These are phyloP conservation scores for Vararia minispora DNA, from an alignment of 768 basidiomycete species.

Conservation along the genomic window DNA sequence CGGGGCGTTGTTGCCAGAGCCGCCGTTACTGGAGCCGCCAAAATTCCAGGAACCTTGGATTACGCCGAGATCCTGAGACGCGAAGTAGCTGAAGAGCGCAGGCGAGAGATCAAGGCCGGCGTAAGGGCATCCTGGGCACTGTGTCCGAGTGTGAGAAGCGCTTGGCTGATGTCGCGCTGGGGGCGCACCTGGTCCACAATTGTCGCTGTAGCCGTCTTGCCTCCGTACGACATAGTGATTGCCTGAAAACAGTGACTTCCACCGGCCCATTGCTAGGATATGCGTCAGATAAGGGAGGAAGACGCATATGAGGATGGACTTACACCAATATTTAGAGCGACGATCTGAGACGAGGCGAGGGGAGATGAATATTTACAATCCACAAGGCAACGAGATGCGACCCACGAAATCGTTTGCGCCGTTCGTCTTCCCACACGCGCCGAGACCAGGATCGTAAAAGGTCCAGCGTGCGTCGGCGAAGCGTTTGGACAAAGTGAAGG, in stretches of 20 bases:
- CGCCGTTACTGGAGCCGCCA: slow-evolving; percentile 12
- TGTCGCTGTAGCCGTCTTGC: slow-evolving; percentile 22
- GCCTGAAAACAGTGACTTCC: slow-evolving; percentile 23
- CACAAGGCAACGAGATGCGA: slow-evolving; percentile 7
- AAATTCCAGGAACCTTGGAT: slow-evolving; percentile 41
- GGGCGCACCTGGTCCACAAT: slow-evolving; percentile 21
- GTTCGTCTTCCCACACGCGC: slow-evolving; percentile 42
- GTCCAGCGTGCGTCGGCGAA: slow-evolving; percentile 33
- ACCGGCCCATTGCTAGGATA: slow-evolving; percentile 17
- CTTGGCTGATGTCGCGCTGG: background rate
- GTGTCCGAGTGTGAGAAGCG: slow-evolving; percentile 1
- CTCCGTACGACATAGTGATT: slow-evolving; percentile 25
- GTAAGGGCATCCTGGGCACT: slow-evolving; percentile 54
- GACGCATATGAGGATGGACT: background rate
- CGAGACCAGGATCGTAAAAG: slow-evolving; percentile 45
- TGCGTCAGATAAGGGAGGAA: background rate
- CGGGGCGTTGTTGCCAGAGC: too few species aligned
- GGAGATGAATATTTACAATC: background rate
- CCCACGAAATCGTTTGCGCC: slow-evolving; percentile 32
- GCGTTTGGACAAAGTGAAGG: slow-evolving; percentile 28
- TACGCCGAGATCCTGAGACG: slow-evolving; percentile 28
- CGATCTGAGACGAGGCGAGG: slow-evolving; percentile 28
- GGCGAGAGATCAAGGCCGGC: slow-evolving; percentile 53
- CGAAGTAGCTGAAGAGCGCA: slow-evolving; percentile 47
- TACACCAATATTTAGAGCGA: slow-evolving; percentile 30